These are phyloP conservation scores for Babesia bovis DNA, from an alignment of 169 alveolate species.

Conservation along the genomic window DNA sequence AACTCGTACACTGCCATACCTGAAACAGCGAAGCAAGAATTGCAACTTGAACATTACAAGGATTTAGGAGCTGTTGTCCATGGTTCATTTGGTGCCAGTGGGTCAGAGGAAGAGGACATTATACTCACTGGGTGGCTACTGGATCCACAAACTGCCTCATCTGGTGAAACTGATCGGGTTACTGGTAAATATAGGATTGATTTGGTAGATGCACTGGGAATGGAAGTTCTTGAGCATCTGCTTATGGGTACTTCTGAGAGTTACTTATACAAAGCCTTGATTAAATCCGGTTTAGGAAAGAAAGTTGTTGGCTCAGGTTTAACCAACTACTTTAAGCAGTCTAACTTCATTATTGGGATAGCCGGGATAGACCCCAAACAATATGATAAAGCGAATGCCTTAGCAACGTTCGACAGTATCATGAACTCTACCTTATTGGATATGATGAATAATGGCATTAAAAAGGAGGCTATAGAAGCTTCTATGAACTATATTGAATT, in stretches of 20 bases:
- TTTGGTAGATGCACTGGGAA: constrained; percentile 53
- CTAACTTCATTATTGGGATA: constrained; percentile 43
- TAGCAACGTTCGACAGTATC: constrained; percentile 59
- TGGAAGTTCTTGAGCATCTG: constrained; percentile 51
- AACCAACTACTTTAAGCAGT: constrained; percentile 34
- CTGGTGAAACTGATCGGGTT: not conserved
- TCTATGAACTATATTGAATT: constrained; percentile 74
- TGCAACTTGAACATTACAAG: constrained; percentile 32
- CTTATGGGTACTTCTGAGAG: constrained; percentile 72
- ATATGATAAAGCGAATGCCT: constrained; percentile 27
- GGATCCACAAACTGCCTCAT: constrained; percentile 51
- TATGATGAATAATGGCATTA: constrained; percentile 70
- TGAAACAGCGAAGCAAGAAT: constrained; percentile 19
- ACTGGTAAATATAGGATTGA: constrained; percentile 30
- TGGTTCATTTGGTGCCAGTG: constrained; percentile 28
- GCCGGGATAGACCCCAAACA: constrained; percentile 31
- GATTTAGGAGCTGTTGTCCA: constrained; percentile 8
- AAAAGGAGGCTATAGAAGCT: constrained; percentile 74
- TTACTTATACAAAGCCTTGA: constrained; percentile 67
- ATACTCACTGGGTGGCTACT: constrained; percentile 64
- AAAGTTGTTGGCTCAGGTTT: constrained; percentile 59
- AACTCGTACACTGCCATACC: constrained; percentile 30
- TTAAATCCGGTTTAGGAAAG: constrained; percentile 57
- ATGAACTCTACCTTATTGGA: constrained; percentile 60
- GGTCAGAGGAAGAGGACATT: constrained; percentile 38